Conservation (phyloP, 2,329 filamentous ascomycete genomes). For the Bipolaris gigantea region DNA sequence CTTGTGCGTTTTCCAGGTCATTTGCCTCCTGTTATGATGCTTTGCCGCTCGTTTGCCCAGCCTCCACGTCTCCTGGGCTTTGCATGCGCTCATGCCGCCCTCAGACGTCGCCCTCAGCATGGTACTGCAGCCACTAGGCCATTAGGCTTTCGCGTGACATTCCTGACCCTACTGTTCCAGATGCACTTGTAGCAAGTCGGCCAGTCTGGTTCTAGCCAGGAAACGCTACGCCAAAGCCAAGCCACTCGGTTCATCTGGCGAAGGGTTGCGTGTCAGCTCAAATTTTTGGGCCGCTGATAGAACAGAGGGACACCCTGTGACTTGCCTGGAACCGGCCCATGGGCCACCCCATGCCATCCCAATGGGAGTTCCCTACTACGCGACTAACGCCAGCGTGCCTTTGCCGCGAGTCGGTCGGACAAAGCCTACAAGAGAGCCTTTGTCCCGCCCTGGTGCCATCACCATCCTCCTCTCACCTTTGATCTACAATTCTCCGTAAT, state of each 20-base stretch:
- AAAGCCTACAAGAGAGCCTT: conserved; percentile 31
- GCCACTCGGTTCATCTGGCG: conserved; percentile 18
- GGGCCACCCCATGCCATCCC: conserved; percentile 23
- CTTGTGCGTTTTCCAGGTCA: conserved; percentile 8
- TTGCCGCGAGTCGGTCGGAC: background rate
- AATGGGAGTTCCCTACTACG: conserved; percentile 20
- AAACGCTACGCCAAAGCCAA: conserved; percentile 26
- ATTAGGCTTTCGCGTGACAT: conserved; percentile 23
- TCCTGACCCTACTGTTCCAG: conserved; percentile 22
- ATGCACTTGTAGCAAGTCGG: conserved; percentile 15
- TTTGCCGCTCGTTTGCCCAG: background rate
- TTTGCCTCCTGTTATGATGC: conserved; percentile 7
- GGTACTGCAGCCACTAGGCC: conserved; percentile 23
- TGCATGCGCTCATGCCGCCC: conserved; percentile 7
- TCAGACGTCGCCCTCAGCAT: conserved; percentile 13
- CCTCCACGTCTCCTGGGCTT: conserved; percentile 12
- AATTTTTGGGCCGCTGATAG: conserved; percentile 28
- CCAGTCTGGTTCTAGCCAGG: conserved; percentile 20
- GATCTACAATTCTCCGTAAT: background rate
- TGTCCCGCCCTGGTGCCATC: conserved; percentile 17
- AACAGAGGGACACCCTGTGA: conserved; percentile 30
- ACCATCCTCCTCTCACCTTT: conserved; percentile 4
- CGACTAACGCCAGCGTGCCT: conserved; percentile 19
- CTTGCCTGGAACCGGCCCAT: conserved; percentile 32
- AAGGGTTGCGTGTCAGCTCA: conserved; percentile 37